Evolutionary conservation across 441 rosid genomes (phyloP).

Genomic region (Omphalea diandra): DNA sequence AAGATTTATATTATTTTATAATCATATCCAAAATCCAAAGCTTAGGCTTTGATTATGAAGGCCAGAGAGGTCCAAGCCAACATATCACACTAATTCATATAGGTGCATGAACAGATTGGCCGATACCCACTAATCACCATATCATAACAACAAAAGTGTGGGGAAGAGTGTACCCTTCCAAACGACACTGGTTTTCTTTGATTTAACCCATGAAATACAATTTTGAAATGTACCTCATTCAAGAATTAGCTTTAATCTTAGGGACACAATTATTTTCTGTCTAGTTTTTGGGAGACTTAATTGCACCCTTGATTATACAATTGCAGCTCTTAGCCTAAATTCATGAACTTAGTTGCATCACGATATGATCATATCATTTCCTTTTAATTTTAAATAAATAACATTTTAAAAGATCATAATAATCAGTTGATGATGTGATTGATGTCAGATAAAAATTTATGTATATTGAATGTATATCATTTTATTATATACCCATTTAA

Average conservation of each 20-base stretch:
- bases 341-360: constrained; percentile 23
- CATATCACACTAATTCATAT: too few relatives aligned
- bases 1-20: too few relatives aligned
- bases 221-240: neutral
- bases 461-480: too few relatives aligned
- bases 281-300: constrained; percentile 10
- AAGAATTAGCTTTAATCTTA: neutral
- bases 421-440: too few relatives aligned
- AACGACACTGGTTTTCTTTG: constrained; percentile 26
- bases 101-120: too few relatives aligned
- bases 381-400: too few relatives aligned
- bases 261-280: constrained; percentile 11
- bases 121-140: constrained; percentile 3
- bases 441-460: too few relatives aligned
- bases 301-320: neutral
- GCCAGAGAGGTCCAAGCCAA: too few relatives aligned
- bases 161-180: constrained; percentile 28
- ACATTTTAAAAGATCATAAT: too few relatives aligned
- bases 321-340: neutral
- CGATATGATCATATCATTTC: neutral
- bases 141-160: constrained; percentile 17
- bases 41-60: too few relatives aligned
- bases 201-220: constrained; percentile 17
- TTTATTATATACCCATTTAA: too few relatives aligned
- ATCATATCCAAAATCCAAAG: too few relatives aligned